A percentile compares a stretch with the other conserved stretches of the same genome.
Conservation (phyloP, 345 rosid genomes). For the Chamaenerion angustifolium region DNA sequence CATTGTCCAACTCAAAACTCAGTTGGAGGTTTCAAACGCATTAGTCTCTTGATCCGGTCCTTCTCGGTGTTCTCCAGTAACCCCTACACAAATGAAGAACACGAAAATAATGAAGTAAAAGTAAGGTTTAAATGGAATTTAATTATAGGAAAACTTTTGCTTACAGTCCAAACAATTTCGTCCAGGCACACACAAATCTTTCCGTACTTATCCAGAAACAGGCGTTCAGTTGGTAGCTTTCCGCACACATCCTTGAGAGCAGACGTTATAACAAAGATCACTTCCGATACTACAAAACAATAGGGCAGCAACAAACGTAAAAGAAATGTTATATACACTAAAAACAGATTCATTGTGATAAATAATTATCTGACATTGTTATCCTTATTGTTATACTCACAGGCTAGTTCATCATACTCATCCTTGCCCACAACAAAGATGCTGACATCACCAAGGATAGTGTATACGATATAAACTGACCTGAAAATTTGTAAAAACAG, state of each 20-base stretch:
- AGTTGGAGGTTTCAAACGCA: constrained; percentile 77
- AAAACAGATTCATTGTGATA: too few relatives aligned
- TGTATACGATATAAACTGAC: constrained; percentile 89
- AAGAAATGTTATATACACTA: not conserved
- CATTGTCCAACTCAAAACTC: constrained; percentile 30
- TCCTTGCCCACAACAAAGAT: constrained; percentile 87
- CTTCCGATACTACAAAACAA: constrained; percentile 59
- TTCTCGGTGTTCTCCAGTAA: constrained; percentile 77
- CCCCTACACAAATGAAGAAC: constrained; percentile 26
- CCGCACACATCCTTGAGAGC: constrained; percentile 87
- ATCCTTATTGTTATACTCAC: constrained; percentile 27
- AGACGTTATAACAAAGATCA: constrained; percentile 68
- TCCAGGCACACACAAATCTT: constrained; percentile 86
- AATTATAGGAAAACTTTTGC: constrained; percentile 1
- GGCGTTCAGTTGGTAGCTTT: constrained; percentile 87
- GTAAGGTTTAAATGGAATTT: not conserved
- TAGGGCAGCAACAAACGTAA: not conserved
- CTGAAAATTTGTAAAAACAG: constrained; percentile 21
- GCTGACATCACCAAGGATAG: constrained; percentile 88
- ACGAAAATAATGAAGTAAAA: not conserved
- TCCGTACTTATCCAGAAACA: constrained; percentile 91
- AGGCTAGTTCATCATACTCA: constrained; percentile 95
- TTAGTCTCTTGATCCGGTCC: constrained; percentile 70
- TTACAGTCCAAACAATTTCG: constrained; percentile 89
- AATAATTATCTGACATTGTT: too few relatives aligned